phyloP scores from a whole-genome alignment of 768 basidiomycete species.

The Pleurotus cornucopiae region DNA sequence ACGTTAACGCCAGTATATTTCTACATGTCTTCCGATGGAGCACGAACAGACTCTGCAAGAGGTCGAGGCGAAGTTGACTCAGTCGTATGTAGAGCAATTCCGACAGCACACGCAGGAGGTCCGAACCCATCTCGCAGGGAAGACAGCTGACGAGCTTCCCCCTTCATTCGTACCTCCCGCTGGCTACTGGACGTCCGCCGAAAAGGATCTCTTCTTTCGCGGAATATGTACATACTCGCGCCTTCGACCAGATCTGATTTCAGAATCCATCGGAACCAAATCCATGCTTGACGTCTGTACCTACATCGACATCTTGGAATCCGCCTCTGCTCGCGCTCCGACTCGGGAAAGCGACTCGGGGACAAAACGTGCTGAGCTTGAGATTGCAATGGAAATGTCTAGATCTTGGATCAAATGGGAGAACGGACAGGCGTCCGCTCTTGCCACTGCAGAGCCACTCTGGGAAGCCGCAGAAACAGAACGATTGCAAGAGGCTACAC shows the following conservation, averaged over 20 bases:
- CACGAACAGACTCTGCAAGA: background rate
- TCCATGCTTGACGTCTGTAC: constrained; percentile 60
- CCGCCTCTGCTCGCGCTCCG: constrained; percentile 21
- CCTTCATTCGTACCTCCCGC: constrained; percentile 33
- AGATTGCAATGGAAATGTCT: constrained; percentile 46
- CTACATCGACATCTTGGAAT: constrained; percentile 56
- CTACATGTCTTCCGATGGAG: constrained; percentile 4
- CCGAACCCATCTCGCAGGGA: constrained; percentile 32
- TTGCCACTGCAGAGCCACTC: constrained; percentile 22
- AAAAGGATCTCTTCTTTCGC: constrained; percentile 72
- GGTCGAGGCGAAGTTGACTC: background rate
- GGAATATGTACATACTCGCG: constrained; percentile 63
- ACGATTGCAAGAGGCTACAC: constrained; percentile 15
- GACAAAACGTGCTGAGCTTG: constrained; percentile 18
- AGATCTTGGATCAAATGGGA: constrained; percentile 46
- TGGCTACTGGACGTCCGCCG: constrained; percentile 60
- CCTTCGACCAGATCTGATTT: constrained; percentile 74
- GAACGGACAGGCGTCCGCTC: constrained; percentile 33
- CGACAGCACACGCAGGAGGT: constrained; percentile 28
- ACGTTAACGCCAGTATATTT: too few species aligned
- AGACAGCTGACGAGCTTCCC: constrained; percentile 19
- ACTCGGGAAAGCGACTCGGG: background rate
- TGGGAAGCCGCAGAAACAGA: constrained; percentile 21
- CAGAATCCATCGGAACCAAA: constrained; percentile 62
- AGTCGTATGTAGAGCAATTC: constrained; percentile 23